Base-by-base conservation (phyloP, 148 eudicot genomes). In the Silene conica region DNA sequence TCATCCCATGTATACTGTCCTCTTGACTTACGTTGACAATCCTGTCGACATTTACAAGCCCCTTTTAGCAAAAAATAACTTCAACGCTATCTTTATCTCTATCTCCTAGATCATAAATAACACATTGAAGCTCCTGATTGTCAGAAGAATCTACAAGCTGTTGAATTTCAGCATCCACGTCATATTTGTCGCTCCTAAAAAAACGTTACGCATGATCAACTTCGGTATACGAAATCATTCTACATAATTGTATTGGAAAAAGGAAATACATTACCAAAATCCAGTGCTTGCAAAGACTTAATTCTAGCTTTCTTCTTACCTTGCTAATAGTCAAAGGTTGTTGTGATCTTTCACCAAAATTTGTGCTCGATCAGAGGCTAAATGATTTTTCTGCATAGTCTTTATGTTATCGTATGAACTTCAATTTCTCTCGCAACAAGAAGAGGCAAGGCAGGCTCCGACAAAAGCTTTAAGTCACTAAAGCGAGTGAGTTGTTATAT, bases 401-500 rank as follows among this genome's bases (percentile, higher is more conserved):
- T 52, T 52, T 2, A 52, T 52, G 18, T 52, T 52, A 52, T 52
- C 14, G 18, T 52, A 10, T 8, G 3, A 18, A 52, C 57, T 52
- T 4, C 57, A 52, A 8, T 52, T 52, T 16, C 57, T 12, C 57
- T 52, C 57, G 13, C 18, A 52, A 4, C 57, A 52, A 12, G 57
- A 12, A 2, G 3, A 52, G 1, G 57, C 1, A 26, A 52, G 18
- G 18, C 57, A 52, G 57, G 57, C 28, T 52, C 16, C 5, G 18
- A 66, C 80, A 45, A 26, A 69, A 91, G 76, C 70, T 91, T 93
- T 28, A n/a, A n/a, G n/a, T n/a, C n/a, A n/a, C n/a, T n/a, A n/a
- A n/a, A n/a, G n/a, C n/a, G n/a, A n/a, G n/a, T n/a, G n/a, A n/a
- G n/a, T n/a, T n/a, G n/a, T n/a, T n/a, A n/a, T n/a, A n/a, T n/a